Conservation (phyloP, 2,329 filamentous ascomycete species). For the Fusarium sp. region DNA sequence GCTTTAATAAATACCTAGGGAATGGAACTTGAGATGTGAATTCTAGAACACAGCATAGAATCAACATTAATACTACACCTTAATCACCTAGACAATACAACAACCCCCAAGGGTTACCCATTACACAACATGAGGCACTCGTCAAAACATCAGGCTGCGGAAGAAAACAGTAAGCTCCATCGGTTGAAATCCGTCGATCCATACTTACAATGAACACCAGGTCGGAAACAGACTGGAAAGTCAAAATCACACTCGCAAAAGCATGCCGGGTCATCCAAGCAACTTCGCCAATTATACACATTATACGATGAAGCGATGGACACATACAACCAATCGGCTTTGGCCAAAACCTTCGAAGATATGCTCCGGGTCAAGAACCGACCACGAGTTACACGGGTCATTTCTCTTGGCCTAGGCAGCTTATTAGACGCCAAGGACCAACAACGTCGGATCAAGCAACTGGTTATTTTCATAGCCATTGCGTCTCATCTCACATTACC, state of each 20-base stretch:
- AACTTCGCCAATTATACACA: conserved; percentile 32
- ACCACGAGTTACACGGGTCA: conserved; percentile 34
- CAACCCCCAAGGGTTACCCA: no score
- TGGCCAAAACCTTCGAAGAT: conserved; percentile 36
- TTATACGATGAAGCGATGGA: conserved; percentile 36
- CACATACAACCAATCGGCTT: conserved; percentile 28
- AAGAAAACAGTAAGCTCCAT: conserved; percentile 16
- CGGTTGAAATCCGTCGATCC: neutral
- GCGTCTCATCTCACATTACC: conserved; percentile 31
- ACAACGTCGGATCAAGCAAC: conserved; percentile 43
- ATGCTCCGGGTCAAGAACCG: conserved; percentile 38
- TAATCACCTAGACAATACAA: no score
- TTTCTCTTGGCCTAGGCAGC: conserved; percentile 44
- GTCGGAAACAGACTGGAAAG: conserved; percentile 12
- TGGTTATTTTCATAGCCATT: conserved; percentile 42
- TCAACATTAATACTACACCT: no score
- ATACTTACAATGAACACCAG: conserved; percentile 5
- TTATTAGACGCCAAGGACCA: conserved; percentile 42
- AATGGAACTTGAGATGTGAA: no score
- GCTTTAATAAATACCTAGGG: no score
- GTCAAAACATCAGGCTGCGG: conserved; percentile 13
- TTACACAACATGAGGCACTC: conserved; percentile 27
- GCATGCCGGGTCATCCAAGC: conserved; percentile 28
- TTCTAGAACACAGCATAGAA: no score
- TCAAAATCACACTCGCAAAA: conserved; percentile 10